Base-by-base conservation (phyloP, 2,329 filamentous ascomycete species). In the Beauveria rudraprayagi region DNA sequence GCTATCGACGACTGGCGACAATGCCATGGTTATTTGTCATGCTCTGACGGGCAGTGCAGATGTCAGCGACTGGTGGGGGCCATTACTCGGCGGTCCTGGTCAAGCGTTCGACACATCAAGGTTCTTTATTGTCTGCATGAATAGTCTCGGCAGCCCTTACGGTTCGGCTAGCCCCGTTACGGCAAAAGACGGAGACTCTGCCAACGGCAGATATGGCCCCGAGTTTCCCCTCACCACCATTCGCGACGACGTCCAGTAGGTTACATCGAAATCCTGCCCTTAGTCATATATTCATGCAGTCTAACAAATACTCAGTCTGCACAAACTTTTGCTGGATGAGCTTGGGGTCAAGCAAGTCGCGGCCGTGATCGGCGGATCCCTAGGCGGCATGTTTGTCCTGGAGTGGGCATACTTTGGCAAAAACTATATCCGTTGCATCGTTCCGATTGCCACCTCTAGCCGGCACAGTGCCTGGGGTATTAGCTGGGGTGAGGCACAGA, bases 141-240 rank as follows among this genome's bases (percentile, higher is more conserved):
- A 94, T 76, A 91, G 89, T 71, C 73, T 92, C 53, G 91, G 91
- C 51, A 93, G 89, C 68, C 91, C 91, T 0, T 95, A 95, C 69
- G 91, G 91, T 34, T 91, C 88, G 62, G 90, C 89, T n/a, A 93
- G 90, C 71, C 90, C 91, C 1, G 90, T 93, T 58, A 99, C 94
- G 2, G 87, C 87, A 67, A 95, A 91, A 73, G 88, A 97, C 70
- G 92, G 92, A 16, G 84, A 95, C 67, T 76, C 82, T 17, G 79
- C 78, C 56, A 86, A 90, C 64, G 92, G 85, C 19, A 83, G 84
- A 67, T 99, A 99, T 70, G 94, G 94, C 0, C 94, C 94, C 1
- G 94, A 99, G 70, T 99, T 99, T 67, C 94, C 94, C 52, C 77
- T 99, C 65, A 97, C 94, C 1, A 97, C 94, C 0, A 91, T 99